A percentile compares a stretch with the other conserved stretches of the same genome.
These are phyloP conservation scores for Tolypocladium inflatum DNA, from an alignment of 2,329 filamentous ascomycete genomes.

Conservation along the genomic window DNA sequence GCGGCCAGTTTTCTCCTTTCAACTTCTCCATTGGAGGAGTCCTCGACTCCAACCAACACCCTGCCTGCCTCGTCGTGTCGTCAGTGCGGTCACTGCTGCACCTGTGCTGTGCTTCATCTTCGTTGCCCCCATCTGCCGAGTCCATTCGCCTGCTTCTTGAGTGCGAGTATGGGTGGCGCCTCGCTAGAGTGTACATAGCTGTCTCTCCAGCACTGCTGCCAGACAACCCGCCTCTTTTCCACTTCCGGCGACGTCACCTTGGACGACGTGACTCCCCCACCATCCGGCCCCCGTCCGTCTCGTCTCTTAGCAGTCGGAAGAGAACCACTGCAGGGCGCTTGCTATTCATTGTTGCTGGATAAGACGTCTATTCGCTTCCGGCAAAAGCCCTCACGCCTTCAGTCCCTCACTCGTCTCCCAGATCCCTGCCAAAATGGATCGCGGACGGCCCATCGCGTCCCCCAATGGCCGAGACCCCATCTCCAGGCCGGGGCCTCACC, in stretches of 20 bases:
- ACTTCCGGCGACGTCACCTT: not conserved
- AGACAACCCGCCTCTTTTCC: not conserved
- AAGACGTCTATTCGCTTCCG: not conserved
- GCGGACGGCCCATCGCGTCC: slow-evolving; percentile 1
- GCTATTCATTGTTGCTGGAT: not conserved
- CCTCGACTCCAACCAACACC: not conserved
- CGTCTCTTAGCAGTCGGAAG: too few species aligned
- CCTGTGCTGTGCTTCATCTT: not conserved
- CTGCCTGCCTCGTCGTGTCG: too few species aligned
- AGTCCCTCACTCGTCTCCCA: not conserved
- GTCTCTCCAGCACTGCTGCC: not conserved
- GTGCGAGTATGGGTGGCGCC: not conserved
- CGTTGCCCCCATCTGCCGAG: not conserved
- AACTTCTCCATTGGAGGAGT: not conserved
- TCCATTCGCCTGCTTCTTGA: not conserved
- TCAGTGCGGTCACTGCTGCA: not conserved
- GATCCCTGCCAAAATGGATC: slow-evolving; percentile 1
- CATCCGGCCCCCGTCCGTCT: not conserved
- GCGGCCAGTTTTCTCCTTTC: not conserved
- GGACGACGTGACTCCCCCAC: not conserved
- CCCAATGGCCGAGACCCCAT: not conserved
- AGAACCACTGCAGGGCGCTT: not conserved
- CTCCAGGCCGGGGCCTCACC: slow-evolving; percentile 2
- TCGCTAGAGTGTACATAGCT: not conserved
- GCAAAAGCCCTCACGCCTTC: not conserved